Conservation (phyloP, 176 grass and related monocot species). For the Urochloa ruziziensis region DNA sequence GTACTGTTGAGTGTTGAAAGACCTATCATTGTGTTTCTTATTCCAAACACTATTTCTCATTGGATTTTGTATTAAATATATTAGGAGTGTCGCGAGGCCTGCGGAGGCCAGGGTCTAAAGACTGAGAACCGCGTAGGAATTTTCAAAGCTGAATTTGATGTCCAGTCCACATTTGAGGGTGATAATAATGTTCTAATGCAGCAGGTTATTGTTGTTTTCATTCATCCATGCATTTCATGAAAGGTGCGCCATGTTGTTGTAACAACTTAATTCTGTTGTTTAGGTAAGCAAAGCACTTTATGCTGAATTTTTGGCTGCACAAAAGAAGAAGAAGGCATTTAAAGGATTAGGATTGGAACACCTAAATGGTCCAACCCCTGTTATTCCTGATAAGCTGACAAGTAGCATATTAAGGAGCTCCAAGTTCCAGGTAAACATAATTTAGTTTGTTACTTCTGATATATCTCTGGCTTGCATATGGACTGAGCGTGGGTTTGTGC, state of each 20-base stretch:
- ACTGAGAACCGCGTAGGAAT: constrained; percentile 89
- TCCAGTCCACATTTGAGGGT: constrained; percentile 97
- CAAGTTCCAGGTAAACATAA: constrained; percentile 75
- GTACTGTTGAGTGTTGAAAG: constrained; percentile 42
- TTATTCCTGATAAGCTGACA: constrained; percentile 69
- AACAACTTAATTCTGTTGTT: constrained; percentile 35
- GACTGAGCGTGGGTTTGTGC: neutral
- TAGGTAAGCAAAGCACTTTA: constrained; percentile 98
- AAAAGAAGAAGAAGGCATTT: constrained; percentile 70
- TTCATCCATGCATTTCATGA: constrained; percentile 8
- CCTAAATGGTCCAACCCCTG: constrained; percentile 71
- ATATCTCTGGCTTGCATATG: constrained; percentile 9
- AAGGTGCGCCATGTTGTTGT: constrained; percentile 29
- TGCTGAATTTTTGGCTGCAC: constrained; percentile 63
- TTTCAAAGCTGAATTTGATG: constrained; percentile 98
- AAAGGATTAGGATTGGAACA: constrained; percentile 87
- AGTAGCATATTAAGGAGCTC: constrained; percentile 66
- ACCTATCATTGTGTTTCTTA: constrained; percentile 4
- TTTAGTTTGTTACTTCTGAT: neutral
- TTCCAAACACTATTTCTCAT: constrained; percentile 19
- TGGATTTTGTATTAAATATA: constrained; percentile 22
- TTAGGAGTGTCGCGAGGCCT: constrained; percentile 94
- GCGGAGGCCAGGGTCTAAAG: constrained; percentile 95
- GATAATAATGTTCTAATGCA: constrained; percentile 97
- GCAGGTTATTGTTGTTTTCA: constrained; percentile 57